These are phyloP conservation scores for Pichia sp. DNA, from an alignment of 1,139 yeast genomes.

Conservation along the genomic window DNA sequence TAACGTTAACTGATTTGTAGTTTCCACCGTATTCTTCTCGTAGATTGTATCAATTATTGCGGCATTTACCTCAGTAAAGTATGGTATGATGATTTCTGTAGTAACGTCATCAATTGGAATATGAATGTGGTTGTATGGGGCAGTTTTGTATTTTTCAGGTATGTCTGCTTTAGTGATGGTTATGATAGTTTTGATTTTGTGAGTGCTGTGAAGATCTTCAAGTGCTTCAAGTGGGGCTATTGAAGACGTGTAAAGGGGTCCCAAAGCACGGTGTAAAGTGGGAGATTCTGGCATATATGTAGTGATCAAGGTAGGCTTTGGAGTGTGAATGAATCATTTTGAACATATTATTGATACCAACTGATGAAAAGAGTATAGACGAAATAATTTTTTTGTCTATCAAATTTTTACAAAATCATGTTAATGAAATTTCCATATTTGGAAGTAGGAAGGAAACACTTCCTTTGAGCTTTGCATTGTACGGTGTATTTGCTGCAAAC, in stretches of 20 bases:
- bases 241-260: conserved; percentile 59
- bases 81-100: conserved; percentile 55
- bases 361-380: not conserved
- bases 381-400: not conserved
- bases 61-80: conserved; percentile 50
- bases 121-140: conserved; percentile 47
- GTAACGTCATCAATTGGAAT: conserved; percentile 64
- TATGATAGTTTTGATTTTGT: conserved; percentile 59
- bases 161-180: conserved; percentile 62
- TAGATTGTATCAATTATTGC: conserved; percentile 64
- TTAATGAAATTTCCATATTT: too few relatives aligned
- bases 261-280: conserved; percentile 42
- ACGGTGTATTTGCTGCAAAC: too few relatives aligned
- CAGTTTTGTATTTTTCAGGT: conserved; percentile 39
- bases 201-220: conserved; percentile 36
- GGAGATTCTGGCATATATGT: conserved; percentile 12
- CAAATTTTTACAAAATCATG: not conserved
- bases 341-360: too few relatives aligned
- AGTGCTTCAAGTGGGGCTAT: conserved; percentile 44
- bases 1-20: not conserved
- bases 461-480: too few relatives aligned
- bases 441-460: not conserved
- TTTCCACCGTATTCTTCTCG: conserved; percentile 25
- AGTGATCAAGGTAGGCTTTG: not conserved
- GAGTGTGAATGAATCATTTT: too few relatives aligned